A percentile compares a stretch with the other conserved stretches of the same genome.
These are phyloP conservation scores for Pelagophyceae sp. DNA, from an alignment of 352 stramenopile genomes.

Conservation along the genomic window DNA sequence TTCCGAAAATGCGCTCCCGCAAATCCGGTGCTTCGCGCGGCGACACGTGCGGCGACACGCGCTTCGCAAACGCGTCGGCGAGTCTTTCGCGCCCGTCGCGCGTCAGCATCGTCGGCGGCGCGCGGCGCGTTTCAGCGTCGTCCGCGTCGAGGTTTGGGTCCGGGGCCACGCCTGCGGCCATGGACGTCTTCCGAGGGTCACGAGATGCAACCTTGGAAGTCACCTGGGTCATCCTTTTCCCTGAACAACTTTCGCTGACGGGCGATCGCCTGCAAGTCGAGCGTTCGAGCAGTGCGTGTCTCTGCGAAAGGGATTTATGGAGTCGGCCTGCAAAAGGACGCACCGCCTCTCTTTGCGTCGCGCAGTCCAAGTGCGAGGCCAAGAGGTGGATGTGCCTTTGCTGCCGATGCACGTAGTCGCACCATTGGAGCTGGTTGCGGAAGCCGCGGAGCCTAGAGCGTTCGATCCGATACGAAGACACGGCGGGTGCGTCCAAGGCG, in stretches of 20 bases:
- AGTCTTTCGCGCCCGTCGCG: background rate
- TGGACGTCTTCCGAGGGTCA: background rate
- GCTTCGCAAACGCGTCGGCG: background rate
- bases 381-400: background rate
- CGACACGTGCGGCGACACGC: no score
- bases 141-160: background rate
- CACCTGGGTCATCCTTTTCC: no score
- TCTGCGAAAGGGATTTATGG: no score
- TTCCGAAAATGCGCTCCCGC: background rate
- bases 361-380: background rate
- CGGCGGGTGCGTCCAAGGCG: no score
- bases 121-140: background rate
- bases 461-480: no score
- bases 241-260: no score
- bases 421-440: background rate
- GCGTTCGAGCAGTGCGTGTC: no score
- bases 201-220: no score
- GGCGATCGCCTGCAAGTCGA: no score
- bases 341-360: background rate
- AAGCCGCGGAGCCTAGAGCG: background rate
- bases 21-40: background rate
- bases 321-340: no score
- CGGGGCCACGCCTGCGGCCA: background rate
- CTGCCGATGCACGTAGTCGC: slow-evolving; percentile 11
- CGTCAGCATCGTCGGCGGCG: background rate